Percentiles rank a stretch among this genome's conserved stretches.
phyloP scores from a whole-genome alignment of 2,329 filamentous ascomycete species.

The Xylaria sp. region DNA sequence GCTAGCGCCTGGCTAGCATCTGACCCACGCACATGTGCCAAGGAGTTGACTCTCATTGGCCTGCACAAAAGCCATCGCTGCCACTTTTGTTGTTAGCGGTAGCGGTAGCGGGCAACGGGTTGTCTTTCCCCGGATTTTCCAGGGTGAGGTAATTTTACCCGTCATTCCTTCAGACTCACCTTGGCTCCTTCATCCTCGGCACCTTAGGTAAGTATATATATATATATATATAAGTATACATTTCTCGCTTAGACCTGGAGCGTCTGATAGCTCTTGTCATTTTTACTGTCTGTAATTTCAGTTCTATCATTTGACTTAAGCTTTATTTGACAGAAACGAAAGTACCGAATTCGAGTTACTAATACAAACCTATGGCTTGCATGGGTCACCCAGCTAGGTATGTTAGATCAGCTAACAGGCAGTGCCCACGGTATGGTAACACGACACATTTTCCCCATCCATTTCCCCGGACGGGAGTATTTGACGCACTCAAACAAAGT shows the following conservation, averaged over 20 bases:
- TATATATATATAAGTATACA: not conserved
- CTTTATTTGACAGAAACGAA: not conserved
- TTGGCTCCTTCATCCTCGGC: not conserved
- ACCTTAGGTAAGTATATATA: not conserved
- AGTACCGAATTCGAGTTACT: not conserved
- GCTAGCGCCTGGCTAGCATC: not conserved
- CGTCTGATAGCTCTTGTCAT: not conserved
- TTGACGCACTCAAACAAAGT: not conserved
- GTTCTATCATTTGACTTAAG: not conserved
- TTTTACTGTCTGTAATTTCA: not conserved
- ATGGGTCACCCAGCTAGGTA: not conserved
- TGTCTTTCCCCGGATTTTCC: slow-evolving; percentile 37
- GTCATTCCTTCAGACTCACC: not conserved
- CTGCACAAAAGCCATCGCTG: slow-evolving; percentile 5
- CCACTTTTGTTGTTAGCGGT: slow-evolving; percentile 19
- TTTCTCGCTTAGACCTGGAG: not conserved
- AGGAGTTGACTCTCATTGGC: slow-evolving; percentile 10
- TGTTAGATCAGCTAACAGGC: too few relatives aligned
- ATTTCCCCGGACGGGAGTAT: not conserved
- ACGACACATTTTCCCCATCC: not conserved
- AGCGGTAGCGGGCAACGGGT: slow-evolving; percentile 18
- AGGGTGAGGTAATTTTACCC: slow-evolving; percentile 12
- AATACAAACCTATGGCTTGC: not conserved
- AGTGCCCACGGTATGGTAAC: not conserved
- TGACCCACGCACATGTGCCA: slow-evolving; percentile 1